Base-by-base conservation (phyloP, 768 basidiomycete species). In the Russula compacta region DNA sequence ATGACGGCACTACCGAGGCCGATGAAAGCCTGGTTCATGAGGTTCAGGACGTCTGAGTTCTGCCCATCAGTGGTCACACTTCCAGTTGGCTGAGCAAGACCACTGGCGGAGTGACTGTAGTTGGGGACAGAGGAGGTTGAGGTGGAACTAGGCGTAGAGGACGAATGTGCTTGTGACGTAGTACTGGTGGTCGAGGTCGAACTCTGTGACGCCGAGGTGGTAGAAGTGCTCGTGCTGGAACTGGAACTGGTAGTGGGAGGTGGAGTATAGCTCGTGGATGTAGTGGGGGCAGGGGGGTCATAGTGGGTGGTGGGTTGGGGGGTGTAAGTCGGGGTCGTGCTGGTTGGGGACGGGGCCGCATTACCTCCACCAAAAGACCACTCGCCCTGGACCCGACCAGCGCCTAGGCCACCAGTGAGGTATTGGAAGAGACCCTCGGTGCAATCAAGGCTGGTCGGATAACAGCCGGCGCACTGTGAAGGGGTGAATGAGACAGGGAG, bases 401-500 rank as follows among this genome's bases (percentile, higher is more conserved):
- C 56, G 15, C 47, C 53, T 12, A 69, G 50, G 14, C 1, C 29
- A 33, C 32, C 2, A 21, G 71, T 79, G 57, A 82, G 77, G 66
- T 67, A 70, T 3, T 68, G 4, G 66, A 82, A 82, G n/a, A 84
- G 75, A 15, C 73, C 74, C 1, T 69, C 64, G 7, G 77, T 78
- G 19, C 82, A 65, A 67, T 83, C 83, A 19, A 84, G 73, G 46
- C 74, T 77, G 40, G 73, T 75, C 3, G 40, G 51, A 0, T 67
- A 56, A 70, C 81, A 81, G 5, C 69, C 69, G 24, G 62, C 61
- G 66, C 80, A 81, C 79, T 79, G 49, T 44, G 8, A 36, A 54
- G 8, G 14, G 42, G 24, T 39, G n/a, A 6, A 47, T 56, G 17
- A 58, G 32, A 14, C 24, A 29, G n/a, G 21, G n/a, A 29, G 9